Base-by-base conservation (phyloP, 345 rosid species). In the Citrus trifoliata region DNA sequence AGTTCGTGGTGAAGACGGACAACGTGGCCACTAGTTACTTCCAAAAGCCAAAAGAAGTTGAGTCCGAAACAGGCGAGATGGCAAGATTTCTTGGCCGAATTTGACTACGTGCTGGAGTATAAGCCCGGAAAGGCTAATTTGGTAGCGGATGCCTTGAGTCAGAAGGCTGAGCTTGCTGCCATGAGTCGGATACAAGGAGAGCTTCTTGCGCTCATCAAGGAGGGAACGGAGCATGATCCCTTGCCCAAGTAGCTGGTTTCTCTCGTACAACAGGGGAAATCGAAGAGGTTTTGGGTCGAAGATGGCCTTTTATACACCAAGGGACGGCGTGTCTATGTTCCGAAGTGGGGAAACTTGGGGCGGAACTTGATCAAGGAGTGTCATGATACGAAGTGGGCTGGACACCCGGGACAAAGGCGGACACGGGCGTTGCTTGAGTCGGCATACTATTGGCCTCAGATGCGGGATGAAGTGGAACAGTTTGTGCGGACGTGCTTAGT, bases 201-300 rank as follows among this genome's bases (percentile, higher is more conserved):
- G 35, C 35, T 51, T 2, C 7, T 19, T 2, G 0, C 18, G 0
- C 13, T 7, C 1, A 7, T 65, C 0, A 2, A 19, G 0, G 24
- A 18, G 0, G 25, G 69, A 0, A 19, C 21, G 16, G 0, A 65
- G 4, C 7, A 65, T 65, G 46, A 65, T 21, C 69, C 6, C 0
- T 30, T 64, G 2, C 13, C 4, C 42, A 16, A 30, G 1, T 6
- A 64, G 0, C 5, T 64, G 3, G 0, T 30, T 7, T 7, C 6
- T 33, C 35, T 33, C 6, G 0, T 33, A 6, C 35, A 33, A 33
- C 6, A 33, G 4, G 35, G 35, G 2, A 4, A 33, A 33, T 33
- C 6, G 0, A 33, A 33, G 35, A 4, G 35, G 35, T 33, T 33
- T 33, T 33, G 4, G 6, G 1, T 33, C 4, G 1, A 33, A 4